Conservation (phyloP, 805 yeast species). For the Sporopachydermia lactativora region DNA sequence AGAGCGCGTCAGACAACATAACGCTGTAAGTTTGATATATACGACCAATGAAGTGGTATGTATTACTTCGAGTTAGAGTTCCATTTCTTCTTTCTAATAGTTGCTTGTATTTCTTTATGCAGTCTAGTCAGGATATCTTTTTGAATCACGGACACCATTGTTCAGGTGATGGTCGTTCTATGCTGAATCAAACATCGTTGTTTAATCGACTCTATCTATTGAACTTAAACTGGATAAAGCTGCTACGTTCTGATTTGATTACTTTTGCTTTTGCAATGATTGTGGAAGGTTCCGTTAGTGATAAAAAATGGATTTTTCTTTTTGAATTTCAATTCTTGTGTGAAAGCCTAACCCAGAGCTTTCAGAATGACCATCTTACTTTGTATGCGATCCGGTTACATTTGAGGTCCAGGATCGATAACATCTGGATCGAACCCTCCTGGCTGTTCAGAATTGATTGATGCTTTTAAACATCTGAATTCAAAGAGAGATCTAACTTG, state of each 20-base stretch:
- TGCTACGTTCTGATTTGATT: background rate
- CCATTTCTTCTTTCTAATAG: background rate
- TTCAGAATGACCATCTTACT: slow-evolving; percentile 1
- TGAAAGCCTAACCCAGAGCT: slow-evolving; percentile 1
- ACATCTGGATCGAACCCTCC: slow-evolving; percentile 1
- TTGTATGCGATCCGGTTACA: slow-evolving; percentile 1
- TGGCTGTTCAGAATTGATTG: slow-evolving; percentile 1
- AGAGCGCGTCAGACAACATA: background rate
- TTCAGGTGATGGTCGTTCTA: background rate
- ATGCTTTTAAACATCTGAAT: slow-evolving; percentile 1
- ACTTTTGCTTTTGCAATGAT: no score
- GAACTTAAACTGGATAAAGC: background rate
- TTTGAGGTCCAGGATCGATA: slow-evolving; percentile 1
- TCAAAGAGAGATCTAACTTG: background rate
- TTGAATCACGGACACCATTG: slow-evolving; percentile 1
- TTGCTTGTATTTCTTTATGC: background rate
- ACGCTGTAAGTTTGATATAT: background rate
- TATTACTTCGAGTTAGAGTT: background rate
- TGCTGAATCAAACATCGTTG: slow-evolving; percentile 1
- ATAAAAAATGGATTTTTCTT: background rate
- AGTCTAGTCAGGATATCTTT: background rate
- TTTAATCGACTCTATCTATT: background rate
- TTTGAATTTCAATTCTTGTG: background rate
- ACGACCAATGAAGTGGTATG: background rate
- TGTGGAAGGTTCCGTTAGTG: slow-evolving; percentile 1